Evolutionary conservation across 257 asterid species (phyloP), one percentile per base, ranked within the genome.

Genomic region (Orobanche coerulescens): DNA sequence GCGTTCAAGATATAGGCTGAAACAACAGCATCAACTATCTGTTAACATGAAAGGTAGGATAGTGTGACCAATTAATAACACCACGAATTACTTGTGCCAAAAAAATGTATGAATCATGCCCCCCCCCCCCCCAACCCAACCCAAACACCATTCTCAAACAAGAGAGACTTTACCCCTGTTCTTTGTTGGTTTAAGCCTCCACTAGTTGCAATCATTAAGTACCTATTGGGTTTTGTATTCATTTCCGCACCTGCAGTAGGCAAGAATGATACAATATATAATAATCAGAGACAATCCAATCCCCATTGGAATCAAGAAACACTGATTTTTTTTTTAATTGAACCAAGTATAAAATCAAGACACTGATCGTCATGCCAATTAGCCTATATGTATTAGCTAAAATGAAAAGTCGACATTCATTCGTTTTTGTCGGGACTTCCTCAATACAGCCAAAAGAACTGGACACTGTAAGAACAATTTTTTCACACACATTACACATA

Each of bases 151-250:
- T n/a, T n/a, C n/a, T n/a, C n/a, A n/a, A n/a, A n/a, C 26, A 39
- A 33, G 31, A 54, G 51, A 62, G 25, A 62, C 51, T 4, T 54
- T 69, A 84, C 96, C 86, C 96, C 94, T 14, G 92, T 85, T 79
- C 96, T 83, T 65, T 88, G 96, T 58, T 88, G 96, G 75, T 88
- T 88, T 57, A 88, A 64, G 36, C 96, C 96, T 62, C 96, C 96
- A 47, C 96, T 88, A 0, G 94, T 82, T 56, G 87, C 87, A 58
- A 88, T 85, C 68, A 85, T 34, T 73, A 88, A 75, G 68, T 85
- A 85, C 33, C 92, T 70, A 23, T 73, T 51, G 14, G 77, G 79
- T 19, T 55, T 66, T 1, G 81, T 76, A 2, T 69, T 76, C 66
- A 22, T 62, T 48, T 53, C 75, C 12, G 84, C 69, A 36, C 60